Evolutionary conservation across 78 protist species (phyloP), one percentile per base, ranked within the genome.

Genomic region (Speleostelium caveatum): DNA sequence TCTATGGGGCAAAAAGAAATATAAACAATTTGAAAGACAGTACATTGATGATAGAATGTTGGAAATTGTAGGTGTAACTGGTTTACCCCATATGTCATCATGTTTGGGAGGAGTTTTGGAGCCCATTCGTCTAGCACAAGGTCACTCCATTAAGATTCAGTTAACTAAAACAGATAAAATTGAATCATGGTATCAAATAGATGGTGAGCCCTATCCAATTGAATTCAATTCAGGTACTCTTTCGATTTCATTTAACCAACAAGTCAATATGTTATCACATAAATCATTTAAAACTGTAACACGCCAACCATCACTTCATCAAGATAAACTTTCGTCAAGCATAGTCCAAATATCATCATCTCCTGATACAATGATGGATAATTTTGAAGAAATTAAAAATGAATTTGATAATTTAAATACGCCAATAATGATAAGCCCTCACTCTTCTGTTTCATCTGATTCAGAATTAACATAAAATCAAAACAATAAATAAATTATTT

Each of bases 151-250:
- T 41, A 6, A 28, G 33, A 71, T 83, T 41, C 36, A 39, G 30
- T 35, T 68, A 16, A 30, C 21, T 26, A 38, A 79, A 36, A 16
- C 59, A 8, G 24, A 67, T 51, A 49, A 71, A 45, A 28, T 39
- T 6, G 24, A 39, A 12, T 55, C 73, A 1, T 83, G 87, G 0
- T 59, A 61, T 5, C 94, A 89, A 63, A 45, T 73, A 17, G 94
- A 89, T 63, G 94, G 94, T 55, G 94, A 89, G 32, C 94, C 94
- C 10, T 71, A 75, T 28, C 62, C 71, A 2, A 38, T 89, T 3
- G 88, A 77, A 19, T 55, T 28, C 22, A 45, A 58, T 26, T n/a
- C 16, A 17, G 55, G 74, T 36, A 59, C 77, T 1, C 38, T 86
- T 42, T 22, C n/a, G 21, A 73, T 86, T 0, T 30, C 24, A 1